Conservation (phyloP, 2,329 filamentous ascomycete species). For the Neofusicoccum sp. region DNA sequence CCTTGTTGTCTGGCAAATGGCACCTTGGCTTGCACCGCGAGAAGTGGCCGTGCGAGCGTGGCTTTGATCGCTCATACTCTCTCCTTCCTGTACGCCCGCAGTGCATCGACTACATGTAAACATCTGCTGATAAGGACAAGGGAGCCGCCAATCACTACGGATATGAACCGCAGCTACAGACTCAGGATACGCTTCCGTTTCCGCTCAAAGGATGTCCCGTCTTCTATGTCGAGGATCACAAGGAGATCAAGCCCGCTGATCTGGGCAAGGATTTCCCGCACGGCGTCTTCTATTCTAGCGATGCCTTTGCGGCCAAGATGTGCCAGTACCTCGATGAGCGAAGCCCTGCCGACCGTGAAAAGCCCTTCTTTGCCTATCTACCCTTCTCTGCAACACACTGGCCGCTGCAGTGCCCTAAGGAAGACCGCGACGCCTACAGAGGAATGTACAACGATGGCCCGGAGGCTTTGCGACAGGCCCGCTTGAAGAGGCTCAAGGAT, state of each 20-base stretch:
- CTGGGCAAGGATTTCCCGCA: slow-evolving; percentile 4
- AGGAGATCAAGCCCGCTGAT: slow-evolving; percentile 23
- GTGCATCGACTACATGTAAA: not conserved
- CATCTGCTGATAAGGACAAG: not conserved
- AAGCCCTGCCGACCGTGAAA: slow-evolving; percentile 21
- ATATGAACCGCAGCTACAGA: slow-evolving; percentile 32
- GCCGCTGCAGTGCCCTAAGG: slow-evolving; percentile 30
- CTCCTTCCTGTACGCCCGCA: slow-evolving; percentile 14
- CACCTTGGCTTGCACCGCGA: slow-evolving; percentile 21
- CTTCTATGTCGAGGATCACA: slow-evolving; percentile 26
- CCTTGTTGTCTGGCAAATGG: slow-evolving; percentile 23
- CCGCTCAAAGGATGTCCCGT: slow-evolving; percentile 22
- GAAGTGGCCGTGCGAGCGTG: slow-evolving; percentile 18
- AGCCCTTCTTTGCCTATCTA: slow-evolving; percentile 32
- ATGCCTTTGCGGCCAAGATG: slow-evolving; percentile 30
- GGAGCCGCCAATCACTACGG: slow-evolving; percentile 37
- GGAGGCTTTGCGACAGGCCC: slow-evolving; percentile 23
- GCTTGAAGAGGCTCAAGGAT: slow-evolving; percentile 25
- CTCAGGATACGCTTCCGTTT: slow-evolving; percentile 21
- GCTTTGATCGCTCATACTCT: slow-evolving; percentile 20
- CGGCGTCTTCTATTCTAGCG: slow-evolving; percentile 34
- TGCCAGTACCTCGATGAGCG: slow-evolving; percentile 27
- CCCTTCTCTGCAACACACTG: slow-evolving; percentile 32
- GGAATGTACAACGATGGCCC: slow-evolving; percentile 30
- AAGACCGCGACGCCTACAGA: slow-evolving; percentile 25